phyloP scores from a whole-genome alignment of 2,329 filamentous ascomycete species.

The Dactylonectria estremocensis region DNA sequence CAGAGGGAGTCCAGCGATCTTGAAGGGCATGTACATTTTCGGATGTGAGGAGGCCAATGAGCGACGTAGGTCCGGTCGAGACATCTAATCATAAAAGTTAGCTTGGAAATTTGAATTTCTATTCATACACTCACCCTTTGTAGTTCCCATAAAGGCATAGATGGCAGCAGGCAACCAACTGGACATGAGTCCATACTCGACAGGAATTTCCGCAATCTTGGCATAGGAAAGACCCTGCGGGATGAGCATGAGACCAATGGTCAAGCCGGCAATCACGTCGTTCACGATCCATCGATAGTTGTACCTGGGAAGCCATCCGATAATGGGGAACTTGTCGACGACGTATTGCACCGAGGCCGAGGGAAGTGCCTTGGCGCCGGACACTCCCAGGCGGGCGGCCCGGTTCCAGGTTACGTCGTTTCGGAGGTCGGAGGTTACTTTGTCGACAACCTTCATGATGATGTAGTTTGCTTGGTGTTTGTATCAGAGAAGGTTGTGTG shows the following conservation, averaged over 20 bases:
- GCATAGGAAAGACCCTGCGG: slow-evolving; percentile 75
- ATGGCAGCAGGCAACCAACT: slow-evolving; percentile 71
- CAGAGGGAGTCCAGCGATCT: slow-evolving; percentile 66
- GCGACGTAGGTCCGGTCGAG: slow-evolving; percentile 75
- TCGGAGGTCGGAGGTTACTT: slow-evolving; percentile 35
- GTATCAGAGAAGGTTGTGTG: not conserved
- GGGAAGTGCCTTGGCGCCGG: slow-evolving; percentile 58
- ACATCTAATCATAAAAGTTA: slow-evolving; percentile 60
- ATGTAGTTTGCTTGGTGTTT: not conserved
- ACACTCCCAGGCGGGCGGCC: slow-evolving; percentile 33
- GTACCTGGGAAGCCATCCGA: slow-evolving; percentile 75
- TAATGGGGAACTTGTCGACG: slow-evolving; percentile 72
- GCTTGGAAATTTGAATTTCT: not conserved
- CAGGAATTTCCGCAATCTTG: slow-evolving; percentile 73
- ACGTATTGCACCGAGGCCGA: slow-evolving; percentile 69
- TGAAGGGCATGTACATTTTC: slow-evolving; percentile 70
- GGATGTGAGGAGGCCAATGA: slow-evolving; percentile 74
- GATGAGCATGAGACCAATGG: slow-evolving; percentile 72
- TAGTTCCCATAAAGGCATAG: slow-evolving; percentile 74
- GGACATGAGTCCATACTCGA: slow-evolving; percentile 73
- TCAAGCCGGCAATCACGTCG: slow-evolving; percentile 74
- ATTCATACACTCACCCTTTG: slow-evolving; percentile 70
- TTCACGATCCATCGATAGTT: slow-evolving; percentile 73
- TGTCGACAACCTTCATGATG: slow-evolving; percentile 44
- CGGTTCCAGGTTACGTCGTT: slow-evolving; percentile 47